Base-by-base conservation (phyloP, 2,329 filamentous ascomycete genomes). In the Geosmithia morbida region DNA sequence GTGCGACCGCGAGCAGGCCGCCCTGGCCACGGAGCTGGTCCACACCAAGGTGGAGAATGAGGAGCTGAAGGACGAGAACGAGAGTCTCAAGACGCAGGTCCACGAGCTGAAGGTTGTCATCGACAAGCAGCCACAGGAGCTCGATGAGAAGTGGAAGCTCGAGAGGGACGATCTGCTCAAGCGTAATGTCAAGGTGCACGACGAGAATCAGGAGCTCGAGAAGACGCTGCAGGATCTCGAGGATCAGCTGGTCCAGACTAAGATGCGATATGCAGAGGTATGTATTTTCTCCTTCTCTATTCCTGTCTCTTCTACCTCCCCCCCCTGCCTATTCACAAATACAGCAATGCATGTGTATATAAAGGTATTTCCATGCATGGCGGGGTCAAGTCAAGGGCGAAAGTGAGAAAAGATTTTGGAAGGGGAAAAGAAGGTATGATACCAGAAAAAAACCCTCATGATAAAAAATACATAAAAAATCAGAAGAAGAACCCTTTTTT, bases 231-330 rank as follows among this genome's bases (percentile, higher is more conserved):
- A 79, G 5, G 88, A 96, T 55, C 85, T 97, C 70, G 92, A 97
- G 70, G 85, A 89, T 64, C 81, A 88, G 62, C 70, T 98, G 54
- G 90, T 98, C 52, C 79, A 83, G 60, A 92, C 88, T 1, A 98
- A 98, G 75, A 85, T 98, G 85, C 79, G 80, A 58, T 88, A 89
- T 69, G 92, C 92, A 48, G 87, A 96, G 81, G 90, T 95, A 74
- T 71, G 82, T n/a, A 3, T n/a, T n/a, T 41, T n/a, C 13, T 45
- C 14, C 16, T 8, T 16, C 18, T 30, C 37, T 20, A 4, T 37
- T 18, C 18, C 26, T 17, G 16, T 46, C 14, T 41, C 13, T 46
- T 14, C 17, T 48, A 19, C 13, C 16, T 33, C 19, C 17, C n/a
- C n/a, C 22, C 26, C 19, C 17, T 26, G 22, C 6, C 8, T 11